Percentiles rank a stretch among this genome's conserved stretches.
phyloP scores from a whole-genome alignment of 495 filamentous ascomycete species.

The Apiosordaria backusii region DNA sequence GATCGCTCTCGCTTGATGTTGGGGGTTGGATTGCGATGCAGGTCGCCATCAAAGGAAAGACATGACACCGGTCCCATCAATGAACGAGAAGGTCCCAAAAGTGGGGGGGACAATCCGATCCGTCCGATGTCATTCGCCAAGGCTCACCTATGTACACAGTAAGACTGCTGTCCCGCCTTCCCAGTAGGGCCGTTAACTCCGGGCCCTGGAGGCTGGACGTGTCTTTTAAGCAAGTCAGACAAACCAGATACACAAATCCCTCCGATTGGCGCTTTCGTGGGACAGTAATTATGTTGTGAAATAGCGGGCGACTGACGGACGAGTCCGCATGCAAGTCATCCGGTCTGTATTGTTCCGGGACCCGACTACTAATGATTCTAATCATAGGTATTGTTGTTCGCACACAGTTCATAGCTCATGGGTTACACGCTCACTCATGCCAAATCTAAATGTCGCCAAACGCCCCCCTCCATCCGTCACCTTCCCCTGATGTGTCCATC shows the following conservation, averaged over 20 bases:
- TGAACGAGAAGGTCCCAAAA: background rate
- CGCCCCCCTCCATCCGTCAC: background rate
- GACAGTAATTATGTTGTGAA: background rate
- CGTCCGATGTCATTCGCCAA: background rate
- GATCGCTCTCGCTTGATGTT: background rate
- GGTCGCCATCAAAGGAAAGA: background rate
- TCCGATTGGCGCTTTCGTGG: background rate
- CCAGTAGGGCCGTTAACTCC: constrained; percentile 17
- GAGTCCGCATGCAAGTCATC: background rate
- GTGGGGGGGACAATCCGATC: background rate
- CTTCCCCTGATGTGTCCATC: background rate
- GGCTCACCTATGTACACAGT: too few relatives aligned
- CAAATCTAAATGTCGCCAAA: background rate
- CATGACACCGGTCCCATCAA: background rate
- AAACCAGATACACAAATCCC: background rate
- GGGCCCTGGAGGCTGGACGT: background rate
- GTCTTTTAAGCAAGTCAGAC: background rate
- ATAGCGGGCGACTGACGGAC: background rate
- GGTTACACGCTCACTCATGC: background rate
- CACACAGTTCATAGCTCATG: background rate
- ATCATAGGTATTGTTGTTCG: background rate
- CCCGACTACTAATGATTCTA: background rate
- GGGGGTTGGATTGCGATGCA: background rate
- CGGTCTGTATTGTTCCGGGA: background rate
- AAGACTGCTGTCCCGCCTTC: background rate